These are phyloP conservation scores for Ogataea paraovalis DNA, from an alignment of 805 yeast genomes.

Conservation along the genomic window DNA sequence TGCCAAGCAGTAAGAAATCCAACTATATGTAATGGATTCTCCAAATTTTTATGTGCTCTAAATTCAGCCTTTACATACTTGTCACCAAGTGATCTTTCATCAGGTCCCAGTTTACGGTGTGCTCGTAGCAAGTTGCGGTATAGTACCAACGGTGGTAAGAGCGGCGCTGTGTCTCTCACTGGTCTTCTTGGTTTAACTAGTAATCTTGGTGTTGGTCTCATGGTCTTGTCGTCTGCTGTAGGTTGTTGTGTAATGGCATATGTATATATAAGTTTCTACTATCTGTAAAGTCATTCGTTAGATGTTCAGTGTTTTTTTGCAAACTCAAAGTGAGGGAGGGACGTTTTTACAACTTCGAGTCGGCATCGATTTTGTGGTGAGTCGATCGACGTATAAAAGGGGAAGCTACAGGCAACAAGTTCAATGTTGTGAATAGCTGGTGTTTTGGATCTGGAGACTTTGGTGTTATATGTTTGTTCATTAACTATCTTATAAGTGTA, in stretches of 20 bases:
- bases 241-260: background rate
- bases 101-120: constrained; percentile 62
- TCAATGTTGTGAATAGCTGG: too few relatives aligned
- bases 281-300: too few relatives aligned
- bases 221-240: constrained; percentile 3
- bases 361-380: too few relatives aligned
- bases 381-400: too few relatives aligned
- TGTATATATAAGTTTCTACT: too few relatives aligned
- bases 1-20: constrained; percentile 97
- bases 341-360: too few relatives aligned
- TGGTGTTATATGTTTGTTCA: too few relatives aligned
- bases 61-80: constrained; percentile 87
- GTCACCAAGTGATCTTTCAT: constrained; percentile 80
- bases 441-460: too few relatives aligned
- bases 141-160: constrained; percentile 78
- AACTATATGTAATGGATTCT: constrained; percentile 89
- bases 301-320: too few relatives aligned
- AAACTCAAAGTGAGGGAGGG: too few relatives aligned
- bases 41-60: constrained; percentile 72
- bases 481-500: too few relatives aligned
- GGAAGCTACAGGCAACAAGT: too few relatives aligned
- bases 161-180: constrained; percentile 33
- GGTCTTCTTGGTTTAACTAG: constrained; percentile 32
- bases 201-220: constrained; percentile 26
- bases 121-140: constrained; percentile 82